Percentiles rank a stretch among this genome's conserved stretches.
Evolutionary conservation across 176 grass and related monocot species (phyloP).

Genomic region (Themeda triandra): DNA sequence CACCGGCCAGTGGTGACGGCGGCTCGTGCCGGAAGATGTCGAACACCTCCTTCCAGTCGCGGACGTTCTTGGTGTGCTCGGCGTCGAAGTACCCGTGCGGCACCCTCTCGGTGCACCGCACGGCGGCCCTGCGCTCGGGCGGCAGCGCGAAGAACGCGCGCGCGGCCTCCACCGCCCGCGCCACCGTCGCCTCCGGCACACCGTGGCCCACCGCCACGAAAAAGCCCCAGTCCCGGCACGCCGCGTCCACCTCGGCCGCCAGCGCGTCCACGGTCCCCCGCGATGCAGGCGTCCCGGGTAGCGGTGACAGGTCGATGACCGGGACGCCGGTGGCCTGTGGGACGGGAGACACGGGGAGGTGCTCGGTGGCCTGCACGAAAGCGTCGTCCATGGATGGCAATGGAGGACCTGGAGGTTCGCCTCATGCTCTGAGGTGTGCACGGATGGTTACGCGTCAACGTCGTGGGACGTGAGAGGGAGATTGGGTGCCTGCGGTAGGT

Average conservation of each 20-base stretch:
- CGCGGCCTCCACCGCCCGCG: slow-evolving; percentile 27
- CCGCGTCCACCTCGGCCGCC: slow-evolving; percentile 45
- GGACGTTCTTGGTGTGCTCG: slow-evolving; percentile 87
- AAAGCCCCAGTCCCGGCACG: slow-evolving; percentile 80
- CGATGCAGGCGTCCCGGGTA: background rate
- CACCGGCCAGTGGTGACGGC: background rate
- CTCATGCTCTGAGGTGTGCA: background rate
- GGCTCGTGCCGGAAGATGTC: slow-evolving; percentile 54
- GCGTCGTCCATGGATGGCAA: background rate
- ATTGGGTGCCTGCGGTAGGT: background rate
- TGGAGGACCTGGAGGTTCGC: no score
- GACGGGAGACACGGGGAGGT: slow-evolving; percentile 38
- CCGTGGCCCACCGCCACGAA: slow-evolving; percentile 79
- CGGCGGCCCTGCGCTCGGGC: slow-evolving; percentile 32
- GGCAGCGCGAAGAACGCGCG: slow-evolving; percentile 62
- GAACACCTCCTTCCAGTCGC: slow-evolving; percentile 99
- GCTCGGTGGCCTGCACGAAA: slow-evolving; percentile 63
- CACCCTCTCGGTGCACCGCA: slow-evolving; percentile 51
- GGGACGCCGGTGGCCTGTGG: slow-evolving; percentile 50
- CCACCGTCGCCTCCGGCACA: slow-evolving; percentile 34
- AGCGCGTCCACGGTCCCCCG: slow-evolving; percentile 14
- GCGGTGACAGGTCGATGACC: slow-evolving; percentile 63
- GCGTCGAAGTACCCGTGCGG: slow-evolving; percentile 73
- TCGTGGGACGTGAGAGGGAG: background rate
- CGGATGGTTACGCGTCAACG: background rate